phyloP scores from a whole-genome alignment of 495 filamentous ascomycete species.

The Clohesyomyces aquaticus region DNA sequence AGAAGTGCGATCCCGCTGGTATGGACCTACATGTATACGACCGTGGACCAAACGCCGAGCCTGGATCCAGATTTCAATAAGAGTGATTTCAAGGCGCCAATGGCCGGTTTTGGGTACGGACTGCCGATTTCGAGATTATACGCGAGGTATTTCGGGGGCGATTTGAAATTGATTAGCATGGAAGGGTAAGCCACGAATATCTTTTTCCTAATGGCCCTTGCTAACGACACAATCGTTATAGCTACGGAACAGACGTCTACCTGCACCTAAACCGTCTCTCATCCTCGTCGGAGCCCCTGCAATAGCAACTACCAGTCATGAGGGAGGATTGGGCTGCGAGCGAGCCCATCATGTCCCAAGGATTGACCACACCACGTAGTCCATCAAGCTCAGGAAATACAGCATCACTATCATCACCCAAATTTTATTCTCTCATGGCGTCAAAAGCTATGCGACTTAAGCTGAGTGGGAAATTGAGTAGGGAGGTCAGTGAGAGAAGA shows the following conservation, averaged over 20 bases:
- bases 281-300: constrained; percentile 92
- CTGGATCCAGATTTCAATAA: constrained; percentile 98
- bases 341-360: constrained; percentile 60
- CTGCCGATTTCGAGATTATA: constrained; percentile 92
- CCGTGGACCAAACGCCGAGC: constrained; percentile 91
- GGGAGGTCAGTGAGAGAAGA: constrained; percentile 78
- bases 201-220: neutral
- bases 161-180: constrained; percentile 98
- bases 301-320: constrained; percentile 98
- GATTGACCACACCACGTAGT: constrained; percentile 71
- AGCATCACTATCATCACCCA: too few species aligned
- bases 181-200: constrained; percentile 75
- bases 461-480: constrained; percentile 61
- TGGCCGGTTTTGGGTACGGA: constrained; percentile 98
- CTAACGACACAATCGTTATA: too few species aligned
- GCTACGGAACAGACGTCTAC: constrained; percentile 98
- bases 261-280: constrained; percentile 94
- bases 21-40: constrained; percentile 99
- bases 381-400: constrained; percentile 2
- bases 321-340: constrained; percentile 65
- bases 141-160: constrained; percentile 95
- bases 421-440: constrained; percentile 39
- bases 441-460: constrained; percentile 54
- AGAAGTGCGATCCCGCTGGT: constrained; percentile 89
- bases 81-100: constrained; percentile 98